These are phyloP conservation scores for Graphilbum ipis-grandicollis DNA, from an alignment of 2,329 filamentous ascomycete species.

Conservation along the genomic window DNA sequence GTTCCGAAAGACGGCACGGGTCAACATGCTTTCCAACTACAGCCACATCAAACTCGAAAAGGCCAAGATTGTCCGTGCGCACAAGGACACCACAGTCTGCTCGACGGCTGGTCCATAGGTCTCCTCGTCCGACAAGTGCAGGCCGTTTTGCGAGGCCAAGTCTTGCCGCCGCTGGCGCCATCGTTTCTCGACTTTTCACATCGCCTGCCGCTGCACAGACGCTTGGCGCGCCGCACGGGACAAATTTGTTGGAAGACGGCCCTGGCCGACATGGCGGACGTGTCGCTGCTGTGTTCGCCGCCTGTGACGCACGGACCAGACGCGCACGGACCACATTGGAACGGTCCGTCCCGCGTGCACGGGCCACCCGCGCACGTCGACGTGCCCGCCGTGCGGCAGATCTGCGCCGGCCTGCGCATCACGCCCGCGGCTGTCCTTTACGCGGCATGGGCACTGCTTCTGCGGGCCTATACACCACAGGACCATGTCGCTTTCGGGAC, in stretches of 20 bases:
- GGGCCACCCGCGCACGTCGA: not conserved
- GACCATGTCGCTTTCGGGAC: slow-evolving; percentile 10
- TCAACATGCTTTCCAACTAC: too few species aligned
- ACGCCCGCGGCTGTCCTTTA: slow-evolving; percentile 8
- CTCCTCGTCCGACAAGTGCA: not conserved
- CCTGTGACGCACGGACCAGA: too few species aligned
- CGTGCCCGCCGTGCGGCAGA: not conserved
- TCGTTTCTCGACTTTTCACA: not conserved
- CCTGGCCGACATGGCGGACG: not conserved
- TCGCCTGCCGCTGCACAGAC: not conserved
- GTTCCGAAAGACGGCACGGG: too few species aligned
- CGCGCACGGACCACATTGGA: too few species aligned
- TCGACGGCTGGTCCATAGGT: not conserved
- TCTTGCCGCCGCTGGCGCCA: not conserved
- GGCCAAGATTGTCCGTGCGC: too few species aligned
- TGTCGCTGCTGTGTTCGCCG: not conserved
- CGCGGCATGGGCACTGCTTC: slow-evolving; percentile 6
- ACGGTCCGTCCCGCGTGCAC: too few species aligned
- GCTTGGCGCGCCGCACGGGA: too few species aligned
- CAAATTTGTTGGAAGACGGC: not conserved
- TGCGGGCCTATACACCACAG: slow-evolving; percentile 12
- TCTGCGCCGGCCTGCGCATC: not conserved
- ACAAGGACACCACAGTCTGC: not conserved
- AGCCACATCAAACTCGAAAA: too few species aligned
- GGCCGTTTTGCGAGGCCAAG: not conserved